Base-by-base conservation (phyloP, 2,329 filamentous ascomycete species). In the Cladophialophora immunda region DNA sequence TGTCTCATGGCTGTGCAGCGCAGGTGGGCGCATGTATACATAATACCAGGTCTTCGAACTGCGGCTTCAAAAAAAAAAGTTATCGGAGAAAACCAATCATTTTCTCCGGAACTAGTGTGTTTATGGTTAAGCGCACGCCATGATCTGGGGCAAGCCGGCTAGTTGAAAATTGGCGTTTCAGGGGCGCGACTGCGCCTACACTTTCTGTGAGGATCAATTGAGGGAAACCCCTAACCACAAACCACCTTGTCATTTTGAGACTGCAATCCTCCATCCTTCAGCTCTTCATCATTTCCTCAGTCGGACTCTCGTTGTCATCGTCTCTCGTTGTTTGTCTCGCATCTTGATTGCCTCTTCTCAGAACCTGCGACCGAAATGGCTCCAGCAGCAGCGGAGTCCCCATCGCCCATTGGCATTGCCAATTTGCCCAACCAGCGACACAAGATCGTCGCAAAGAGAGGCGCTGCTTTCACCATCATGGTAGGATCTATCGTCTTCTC, bases 391-490 rank as follows among this genome's bases (percentile, higher is more conserved):
- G 79, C 79, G 74, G 88, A 90, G 76, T 87, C 86, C 72, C 83
- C 86, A 68, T 86, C 87, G 75, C 88, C 87, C 74, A 90, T 90
- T 86, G 88, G 88, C 83, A 90, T 90, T 87, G 88, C 88, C 85
- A 90, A 90, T 79, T 83, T 90, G 75, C 88, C 88, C 75, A 90
- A 90, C 81, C 88, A 90, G 83, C 85, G 87, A 76, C 88, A 90
- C 84, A 90, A 90, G 83, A 90, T 90, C 78, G 88, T 90, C 76
- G 88, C 88, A 70, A 90, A 89, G 83, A 91, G 96, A 83, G 95
- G 95, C 84, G 96, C 95, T 78, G 92, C 94, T 78, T 99, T 99
- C 84, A 99, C 95, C 73, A 97, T 99, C 78, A 99, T 99, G 95
- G 95, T 97, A 85, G 70, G 85, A 38, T 54, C 78, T 11, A 11